Evolutionary conservation across 805 yeast species (phyloP).

Genomic region (Groenewaldozyma tartarivorans): DNA sequence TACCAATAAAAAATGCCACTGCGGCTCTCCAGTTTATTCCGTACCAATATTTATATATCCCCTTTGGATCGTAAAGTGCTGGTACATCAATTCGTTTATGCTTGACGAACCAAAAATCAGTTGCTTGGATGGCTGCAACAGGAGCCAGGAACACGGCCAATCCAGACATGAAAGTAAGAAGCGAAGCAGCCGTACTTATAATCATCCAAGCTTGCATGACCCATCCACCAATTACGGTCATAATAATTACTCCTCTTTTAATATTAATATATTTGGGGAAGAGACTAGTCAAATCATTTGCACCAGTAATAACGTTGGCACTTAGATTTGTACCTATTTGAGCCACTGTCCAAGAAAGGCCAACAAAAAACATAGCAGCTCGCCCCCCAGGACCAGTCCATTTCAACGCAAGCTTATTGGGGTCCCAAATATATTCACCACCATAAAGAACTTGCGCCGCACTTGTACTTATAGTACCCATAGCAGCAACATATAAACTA

Average conservation of each 20-base stretch:
- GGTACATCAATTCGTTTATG: conserved; percentile 32
- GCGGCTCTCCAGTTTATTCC: conserved; percentile 39
- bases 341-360: conserved; percentile 14
- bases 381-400: conserved; percentile 36
- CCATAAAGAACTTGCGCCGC: conserved; percentile 33
- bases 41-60: conserved; percentile 34
- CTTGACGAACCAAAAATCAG: conserved; percentile 36
- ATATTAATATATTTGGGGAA: conserved; percentile 36
- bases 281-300: conserved; percentile 42
- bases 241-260: conserved; percentile 32
- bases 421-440: conserved; percentile 41
- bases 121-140: conserved; percentile 29
- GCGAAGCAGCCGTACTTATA: conserved; percentile 29
- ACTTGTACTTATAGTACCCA: conserved; percentile 39
- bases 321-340: conserved; percentile 16
- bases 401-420: conserved; percentile 30
- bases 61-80: conserved; percentile 32
- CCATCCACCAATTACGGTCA: conserved; percentile 22
- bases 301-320: conserved; percentile 38
- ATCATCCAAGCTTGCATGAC: conserved; percentile 35
- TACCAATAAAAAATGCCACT: conserved; percentile 24
- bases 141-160: conserved; percentile 37
- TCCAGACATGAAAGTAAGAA: conserved; percentile 29
- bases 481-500: conserved; percentile 13
- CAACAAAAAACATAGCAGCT: conserved; percentile 21